Evolutionary conservation across 75 land plant species (phyloP), one percentile per base, ranked within the genome.

Genomic region (Chamaecyparis obtusa): DNA sequence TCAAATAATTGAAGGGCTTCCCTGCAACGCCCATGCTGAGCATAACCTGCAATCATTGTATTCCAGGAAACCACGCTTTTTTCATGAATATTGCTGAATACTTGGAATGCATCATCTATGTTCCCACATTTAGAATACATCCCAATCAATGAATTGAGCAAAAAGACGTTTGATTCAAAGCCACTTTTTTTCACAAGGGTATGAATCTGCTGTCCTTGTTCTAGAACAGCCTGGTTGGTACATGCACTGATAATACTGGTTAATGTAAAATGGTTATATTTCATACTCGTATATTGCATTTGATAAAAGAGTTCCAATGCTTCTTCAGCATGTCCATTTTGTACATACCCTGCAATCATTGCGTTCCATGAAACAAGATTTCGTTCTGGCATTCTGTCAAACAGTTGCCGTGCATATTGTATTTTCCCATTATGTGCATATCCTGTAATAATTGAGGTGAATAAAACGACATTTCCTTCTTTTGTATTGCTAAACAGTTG

Each of bases 81-180:
- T 74, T 33, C 87, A 16, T 64, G 36, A 30, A 88, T 76, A 14
- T 60, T 83, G 41, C 86, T 72, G 69, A 95, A 95, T 36, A 92
- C 87, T 30, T 72, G 74, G 54, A 84, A 87, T 9, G 95, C 93
- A 46, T 72, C 87, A 56, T 89, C 88, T 36, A 94, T 84, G 16
- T 90, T 92, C 39, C 96, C 95, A 71, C 95, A 95, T 54, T 90
- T 94, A 11, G 90, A 84, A 74, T 92, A 94, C 91, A 91, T 89
- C 33, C 88, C 90, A 35, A 94, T 87, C 0, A 94, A 83, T 39
- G 92, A 89, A n/a, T 92, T 55, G 8, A 51, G 69, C 35, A 94
- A 64, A 15, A 91, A 87, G 48, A 41, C 84, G 83, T 91, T 90
- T 9, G 77, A 43, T 55, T 90, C 89, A 37, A 92, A 56, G n/a